These are phyloP conservation scores for Prunus campanulata DNA, from an alignment of 306 rosid species.

Conservation along the genomic window DNA sequence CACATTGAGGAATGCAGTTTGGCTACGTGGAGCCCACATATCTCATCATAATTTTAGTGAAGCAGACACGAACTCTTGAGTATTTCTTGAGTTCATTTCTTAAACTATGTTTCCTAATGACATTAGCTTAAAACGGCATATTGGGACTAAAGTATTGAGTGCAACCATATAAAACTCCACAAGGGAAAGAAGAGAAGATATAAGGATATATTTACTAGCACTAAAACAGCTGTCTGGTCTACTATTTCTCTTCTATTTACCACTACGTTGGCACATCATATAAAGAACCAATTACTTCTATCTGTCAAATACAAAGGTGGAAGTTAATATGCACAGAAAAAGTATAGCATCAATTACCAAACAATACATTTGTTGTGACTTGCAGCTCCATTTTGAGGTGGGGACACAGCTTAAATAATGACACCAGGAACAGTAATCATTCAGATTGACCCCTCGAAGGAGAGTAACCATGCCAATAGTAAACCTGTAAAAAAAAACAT, in stretches of 20 bases:
- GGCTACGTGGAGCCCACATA: not conserved
- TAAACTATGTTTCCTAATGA: not conserved
- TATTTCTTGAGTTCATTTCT: not conserved
- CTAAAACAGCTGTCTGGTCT: not conserved
- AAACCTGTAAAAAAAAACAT: conserved; percentile 43
- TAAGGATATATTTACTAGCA: not conserved
- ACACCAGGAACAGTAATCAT: conserved; percentile 70
- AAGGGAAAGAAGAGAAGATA: no score
- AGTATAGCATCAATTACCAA: conserved; percentile 41
- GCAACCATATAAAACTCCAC: not conserved
- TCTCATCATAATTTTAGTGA: not conserved
- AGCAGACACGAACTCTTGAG: not conserved
- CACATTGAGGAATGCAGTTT: not conserved
- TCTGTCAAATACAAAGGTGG: not conserved
- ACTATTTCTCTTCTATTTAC: no score
- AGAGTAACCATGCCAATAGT: conserved; percentile 52
- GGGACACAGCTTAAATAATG: conserved; percentile 73
- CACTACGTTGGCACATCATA: not conserved
- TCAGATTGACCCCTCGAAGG: conserved; percentile 51
- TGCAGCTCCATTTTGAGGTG: conserved; percentile 67
- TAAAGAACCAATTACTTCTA: not conserved
- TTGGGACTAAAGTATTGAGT: not conserved
- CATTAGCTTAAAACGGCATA: not conserved
- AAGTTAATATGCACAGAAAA: not conserved
- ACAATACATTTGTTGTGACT: conserved; percentile 36